Conservation (phyloP, 1,284 basidiomycete genomes). For the Cutaneotrichosporon sp. region DNA sequence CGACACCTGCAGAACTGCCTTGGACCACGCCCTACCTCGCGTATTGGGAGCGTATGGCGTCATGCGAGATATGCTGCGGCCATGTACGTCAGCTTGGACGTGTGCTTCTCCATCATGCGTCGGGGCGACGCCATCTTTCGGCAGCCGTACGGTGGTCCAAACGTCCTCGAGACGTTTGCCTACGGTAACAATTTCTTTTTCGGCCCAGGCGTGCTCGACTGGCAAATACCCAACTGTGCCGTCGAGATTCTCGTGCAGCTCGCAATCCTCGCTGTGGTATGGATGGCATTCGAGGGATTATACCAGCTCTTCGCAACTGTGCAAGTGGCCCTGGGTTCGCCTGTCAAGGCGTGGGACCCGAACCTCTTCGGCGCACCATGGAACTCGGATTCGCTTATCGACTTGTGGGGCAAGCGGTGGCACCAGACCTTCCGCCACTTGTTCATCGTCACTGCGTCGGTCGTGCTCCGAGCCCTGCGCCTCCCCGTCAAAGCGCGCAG, state of each 20-base stretch:
- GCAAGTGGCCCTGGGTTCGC: conserved; percentile 24
- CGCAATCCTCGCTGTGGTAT: neutral
- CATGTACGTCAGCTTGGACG: neutral
- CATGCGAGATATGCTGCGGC: neutral
- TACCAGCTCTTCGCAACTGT: conserved; percentile 40
- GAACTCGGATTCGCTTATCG: conserved; percentile 41
- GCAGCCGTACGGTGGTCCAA: neutral
- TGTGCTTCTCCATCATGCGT: neutral
- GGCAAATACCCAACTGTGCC: conserved; percentile 14
- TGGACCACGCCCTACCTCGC: neutral
- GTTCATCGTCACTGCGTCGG: conserved; percentile 39
- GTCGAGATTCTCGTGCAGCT: conserved; percentile 13
- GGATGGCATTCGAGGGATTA: neutral
- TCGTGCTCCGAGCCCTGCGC: conserved; percentile 20
- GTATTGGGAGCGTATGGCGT: neutral
- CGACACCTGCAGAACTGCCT: neutral
- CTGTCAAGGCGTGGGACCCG: conserved; percentile 39
- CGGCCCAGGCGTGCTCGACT: neutral
- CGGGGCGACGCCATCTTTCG: neutral
- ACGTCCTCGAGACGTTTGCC: neutral
- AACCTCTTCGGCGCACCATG: conserved; percentile 44
- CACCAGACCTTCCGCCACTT: conserved; percentile 49
- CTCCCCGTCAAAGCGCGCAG: conserved; percentile 30
- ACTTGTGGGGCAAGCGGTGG: conserved; percentile 52
- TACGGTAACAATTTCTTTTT: conserved; percentile 3